Base-by-base conservation (phyloP, 768 basidiomycete genomes). In the Podaxis sp. region DNA sequence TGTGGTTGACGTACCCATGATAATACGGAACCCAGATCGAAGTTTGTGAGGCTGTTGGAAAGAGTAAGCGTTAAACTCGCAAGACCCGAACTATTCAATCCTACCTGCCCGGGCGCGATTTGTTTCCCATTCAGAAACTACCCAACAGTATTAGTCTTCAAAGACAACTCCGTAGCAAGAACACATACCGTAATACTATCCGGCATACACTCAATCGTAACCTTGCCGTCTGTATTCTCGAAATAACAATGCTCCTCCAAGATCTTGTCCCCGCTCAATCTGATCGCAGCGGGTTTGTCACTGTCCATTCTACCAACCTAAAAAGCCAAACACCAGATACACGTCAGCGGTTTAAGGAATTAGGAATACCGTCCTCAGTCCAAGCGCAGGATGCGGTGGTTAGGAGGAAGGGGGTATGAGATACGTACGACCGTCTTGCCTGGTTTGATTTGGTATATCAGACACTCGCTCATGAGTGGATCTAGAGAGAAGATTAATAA, bases 71-170 rank as follows among this genome's bases (percentile, higher is more conserved):
- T 59, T 38, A 55, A 36, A 50, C 49, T 54, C 19, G 15, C 37
- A 57, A 40, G 29, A 49, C 17, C 40, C 40, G 53, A 46, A 43
- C 51, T 9, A 60, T 47, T 46, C 56, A 46, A 38, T 53, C 72
- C 82, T 75, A 94, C 94, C 74, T 91, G 87, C 57, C 85, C 86
- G 2, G 93, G 82, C 4, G 83, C 69, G 15, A 96, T 82, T 73
- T 94, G 89, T 72, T 94, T 92, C 40, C 96, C 97, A 73, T 99
- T 99, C 69, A 99, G 75, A 79, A 96, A 94, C 93, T 95, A 65
- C 25, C 54, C 15, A 38, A 51, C 53, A 8, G n/a, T 54, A n/a
- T 66, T 37, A 19, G 51, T 22, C 41, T 33, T 29, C 13, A 22
- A 43, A 52, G 51, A 25, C n/a, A 52, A 66, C 29, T 25, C 52